Base-by-base conservation (phyloP, 2,329 filamentous ascomycete genomes). In the Colletotrichum euphorbiae region DNA sequence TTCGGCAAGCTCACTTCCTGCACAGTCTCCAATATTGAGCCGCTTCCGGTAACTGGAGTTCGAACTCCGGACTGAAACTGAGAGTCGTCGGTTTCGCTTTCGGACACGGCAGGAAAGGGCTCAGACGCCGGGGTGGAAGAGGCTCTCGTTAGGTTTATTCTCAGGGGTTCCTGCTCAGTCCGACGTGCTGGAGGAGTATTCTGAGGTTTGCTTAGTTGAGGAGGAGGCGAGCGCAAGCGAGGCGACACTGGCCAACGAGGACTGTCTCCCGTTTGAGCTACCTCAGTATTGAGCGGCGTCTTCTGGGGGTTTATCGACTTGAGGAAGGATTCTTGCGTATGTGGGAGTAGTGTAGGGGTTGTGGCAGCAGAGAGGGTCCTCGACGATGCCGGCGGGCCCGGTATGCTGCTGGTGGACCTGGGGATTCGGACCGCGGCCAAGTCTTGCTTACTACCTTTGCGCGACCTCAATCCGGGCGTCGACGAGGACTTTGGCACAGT, bases 1-100 rank as follows among this genome's bases (percentile, higher is more conserved):
- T 89, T 90, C 48, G 91, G 89, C 69, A 93, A 87, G 80, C 93
- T 96, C 61, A 91, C 90, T 83, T 98, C 95, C 77, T 97, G 92
- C 15, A 98, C 95, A 0, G 96, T 98, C 80, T 97, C 95, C 65
- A 98, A 82, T 54, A 88, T 88, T 55, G 90, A 89, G 59, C 85
- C 83, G 68, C 85, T 87, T 71, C 90, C 85, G 33, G 70, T 66
- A 38, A 83, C 85, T 21, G 89, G 88, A 17, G 89, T 88, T 75
- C 85, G 82, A 80, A 87, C 82, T 56, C 88, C 88, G 19, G 86
- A 80, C 50, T 80, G 79, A n/a, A 80, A 73, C 43, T 82, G 78
- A 11, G 76, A 71, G 43, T 89, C 87, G 71, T 89, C 87, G 62
- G 78, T 78, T 70, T 89, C 87, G 72, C 79, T 84, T 69, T 88